Evolutionary conservation across 306 rosid genomes (phyloP).

Genomic region (Lathyrus sativus): DNA sequence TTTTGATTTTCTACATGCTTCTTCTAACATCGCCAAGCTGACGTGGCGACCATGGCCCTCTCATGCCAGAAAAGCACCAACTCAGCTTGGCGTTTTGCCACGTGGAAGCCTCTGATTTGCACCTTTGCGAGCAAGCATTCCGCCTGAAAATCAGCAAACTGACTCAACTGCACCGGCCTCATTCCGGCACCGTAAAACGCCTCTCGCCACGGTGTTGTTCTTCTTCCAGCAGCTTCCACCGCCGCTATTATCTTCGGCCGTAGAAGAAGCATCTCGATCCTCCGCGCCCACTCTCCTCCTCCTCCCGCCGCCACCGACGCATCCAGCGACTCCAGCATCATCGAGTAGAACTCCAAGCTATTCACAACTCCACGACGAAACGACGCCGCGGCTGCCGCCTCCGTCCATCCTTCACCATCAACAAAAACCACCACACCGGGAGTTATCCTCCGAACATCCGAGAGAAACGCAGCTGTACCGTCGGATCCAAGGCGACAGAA

Average conservation of each 20-base stretch:
- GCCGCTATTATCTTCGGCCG: conserved; percentile 66
- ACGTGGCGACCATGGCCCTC: conserved; percentile 74
- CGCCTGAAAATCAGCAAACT: conserved; percentile 88
- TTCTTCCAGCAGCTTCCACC: conserved; percentile 64
- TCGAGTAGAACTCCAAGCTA: conserved; percentile 65
- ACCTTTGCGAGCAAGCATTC: conserved; percentile 70
- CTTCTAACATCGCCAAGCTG: conserved; percentile 84
- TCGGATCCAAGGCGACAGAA: conserved; percentile 58
- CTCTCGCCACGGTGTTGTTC: conserved; percentile 63
- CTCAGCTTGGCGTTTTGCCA: conserved; percentile 83
- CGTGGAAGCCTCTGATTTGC: conserved; percentile 85
- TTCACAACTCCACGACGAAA: conserved; percentile 66
- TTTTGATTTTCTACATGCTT: not conserved
- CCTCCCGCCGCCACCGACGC: conserved; percentile 52
- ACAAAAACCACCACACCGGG: conserved; percentile 73
- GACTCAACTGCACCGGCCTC: conserved; percentile 86
- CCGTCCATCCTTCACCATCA: conserved; percentile 73
- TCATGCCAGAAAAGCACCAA: conserved; percentile 89
- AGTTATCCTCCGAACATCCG: conserved; percentile 53
- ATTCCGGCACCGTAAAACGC: conserved; percentile 73
- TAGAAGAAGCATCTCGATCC: conserved; percentile 62
- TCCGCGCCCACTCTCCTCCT: conserved; percentile 63
- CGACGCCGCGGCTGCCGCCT: conserved; percentile 51
- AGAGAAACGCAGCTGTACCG: conserved; percentile 44
- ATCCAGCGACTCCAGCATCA: conserved; percentile 82